Evolutionary conservation across 108 stramenopile genomes (phyloP).

Genomic region (Pelagomonas calceolata): DNA sequence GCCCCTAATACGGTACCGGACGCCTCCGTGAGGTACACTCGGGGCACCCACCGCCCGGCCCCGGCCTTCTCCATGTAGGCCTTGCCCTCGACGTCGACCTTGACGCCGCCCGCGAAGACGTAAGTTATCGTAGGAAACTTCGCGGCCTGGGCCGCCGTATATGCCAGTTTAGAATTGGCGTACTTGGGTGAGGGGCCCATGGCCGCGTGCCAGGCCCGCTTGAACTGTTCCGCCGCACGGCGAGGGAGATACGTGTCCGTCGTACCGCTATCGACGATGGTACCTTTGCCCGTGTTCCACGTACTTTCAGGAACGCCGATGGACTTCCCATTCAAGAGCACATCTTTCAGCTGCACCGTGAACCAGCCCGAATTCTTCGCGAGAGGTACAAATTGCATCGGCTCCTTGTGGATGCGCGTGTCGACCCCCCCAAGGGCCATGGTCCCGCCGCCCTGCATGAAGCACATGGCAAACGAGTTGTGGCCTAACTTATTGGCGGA

Average conservation of each 20-base stretch:
- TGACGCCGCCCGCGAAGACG: constrained; percentile 19
- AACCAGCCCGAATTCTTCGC: constrained; percentile 7
- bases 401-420: constrained; percentile 51
- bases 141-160: constrained; percentile 42
- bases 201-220: constrained; percentile 50
- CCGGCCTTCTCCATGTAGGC: constrained; percentile 26
- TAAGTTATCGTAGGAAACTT: constrained; percentile 54
- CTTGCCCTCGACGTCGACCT: constrained; percentile 18
- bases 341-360: constrained; percentile 15
- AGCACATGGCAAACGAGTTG: constrained; percentile 76
- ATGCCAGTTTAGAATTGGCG: constrained; percentile 36
- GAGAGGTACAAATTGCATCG: constrained; percentile 64
- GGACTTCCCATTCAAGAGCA: constrained; percentile 14
- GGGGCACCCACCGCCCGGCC: constrained; percentile 40
- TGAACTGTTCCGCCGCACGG: constrained; percentile 48
- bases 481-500: constrained; percentile 50
- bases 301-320: constrained; percentile 2
- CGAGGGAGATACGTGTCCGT: constrained; percentile 81
- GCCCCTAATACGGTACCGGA: constrained; percentile 79
- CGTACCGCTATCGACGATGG: constrained; percentile 85
- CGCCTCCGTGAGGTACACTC: constrained; percentile 63
- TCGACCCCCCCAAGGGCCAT: constrained; percentile 77
- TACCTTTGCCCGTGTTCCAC: constrained; percentile 65
- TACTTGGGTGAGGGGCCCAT: constrained; percentile 51
- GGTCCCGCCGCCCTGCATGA: constrained; percentile 52